Base-by-base conservation (phyloP, 208 protist species). In the Wallacemonas sp. region DNA sequence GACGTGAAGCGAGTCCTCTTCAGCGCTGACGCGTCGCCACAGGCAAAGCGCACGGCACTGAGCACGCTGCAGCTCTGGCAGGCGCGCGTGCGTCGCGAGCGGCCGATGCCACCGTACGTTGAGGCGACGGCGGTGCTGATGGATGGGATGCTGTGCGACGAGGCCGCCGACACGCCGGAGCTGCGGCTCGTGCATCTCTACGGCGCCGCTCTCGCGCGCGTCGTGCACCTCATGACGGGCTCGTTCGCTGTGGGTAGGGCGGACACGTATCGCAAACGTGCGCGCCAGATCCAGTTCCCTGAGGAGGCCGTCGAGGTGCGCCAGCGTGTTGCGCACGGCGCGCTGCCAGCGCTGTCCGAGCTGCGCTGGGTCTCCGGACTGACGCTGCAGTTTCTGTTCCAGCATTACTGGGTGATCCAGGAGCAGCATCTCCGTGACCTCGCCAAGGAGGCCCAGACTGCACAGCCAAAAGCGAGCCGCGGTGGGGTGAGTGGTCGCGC, bases 241-340 rank as follows among this genome's bases (percentile, higher is more conserved):
- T 85, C 78, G 39, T 93, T 94, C 41, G 85, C 82, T 2, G 71
- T 32, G 11, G 81, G 69, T n/a, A 61, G 34, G 6, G 81, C 70
- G 11, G 74, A 85, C 68, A 96, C 90, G 26, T 96, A 96, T 70
- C 81, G 90, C 32, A 82, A 90, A 65, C 76, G 90, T 3, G 90
- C 90, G 1, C 68, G 52, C 4, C 38, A 76, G 44, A 87, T 94
- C 41, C 84, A 70, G 16, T 91, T 96, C 49, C 90, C 90, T 0
- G 90, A 90, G 60, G 87, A 96, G 74, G 86, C 82, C 23, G 85
- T 94, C 6, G 87, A 96, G 76, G 90, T 92, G 58, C 87, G 90
- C 1, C 87, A 96, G 70, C 85, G 87, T 17, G 85, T 96, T 63
- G 87, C 90, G 1, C 90, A 96, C 56, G 90, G 90, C 0, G 67